Conservation (phyloP, 1,284 basidiomycete species). For the Neolentinus lepideus region DNA sequence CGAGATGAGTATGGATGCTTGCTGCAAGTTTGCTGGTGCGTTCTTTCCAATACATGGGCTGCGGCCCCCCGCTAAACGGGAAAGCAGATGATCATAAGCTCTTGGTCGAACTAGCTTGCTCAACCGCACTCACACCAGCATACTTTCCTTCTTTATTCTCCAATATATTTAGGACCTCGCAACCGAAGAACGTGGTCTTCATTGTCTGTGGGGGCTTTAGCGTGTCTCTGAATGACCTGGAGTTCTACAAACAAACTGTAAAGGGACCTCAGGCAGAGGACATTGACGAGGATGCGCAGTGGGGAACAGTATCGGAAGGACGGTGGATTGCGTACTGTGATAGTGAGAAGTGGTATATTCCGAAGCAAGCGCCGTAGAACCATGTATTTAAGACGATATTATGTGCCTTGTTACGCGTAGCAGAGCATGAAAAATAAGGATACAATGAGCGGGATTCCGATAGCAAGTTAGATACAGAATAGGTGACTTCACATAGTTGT, state of each 20-base stretch:
- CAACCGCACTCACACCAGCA: slow-evolving; percentile 56
- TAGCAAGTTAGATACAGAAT: no score
- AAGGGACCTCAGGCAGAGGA: slow-evolving; percentile 14
- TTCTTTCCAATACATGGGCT: neutral
- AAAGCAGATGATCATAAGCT: slow-evolving; percentile 71
- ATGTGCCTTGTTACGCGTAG: neutral
- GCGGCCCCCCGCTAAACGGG: neutral
- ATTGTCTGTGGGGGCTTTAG: slow-evolving; percentile 72
- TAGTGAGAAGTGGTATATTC: slow-evolving; percentile 16
- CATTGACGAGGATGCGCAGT: slow-evolving; percentile 8
- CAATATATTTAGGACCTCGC: slow-evolving; percentile 22
- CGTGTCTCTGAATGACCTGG: slow-evolving; percentile 44
- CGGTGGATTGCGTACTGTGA: slow-evolving; percentile 32
- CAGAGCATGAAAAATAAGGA: neutral
- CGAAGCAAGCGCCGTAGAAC: no score
- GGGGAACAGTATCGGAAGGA: slow-evolving; percentile 6
- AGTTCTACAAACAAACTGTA: slow-evolving; percentile 35
- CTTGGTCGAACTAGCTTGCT: slow-evolving; percentile 65
- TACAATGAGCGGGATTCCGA: no score
- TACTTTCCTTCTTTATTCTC: slow-evolving; percentile 52
- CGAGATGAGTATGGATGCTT: slow-evolving; percentile 56
- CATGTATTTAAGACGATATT: neutral
- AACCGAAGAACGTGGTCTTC: slow-evolving; percentile 43
- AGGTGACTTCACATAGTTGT: no score
- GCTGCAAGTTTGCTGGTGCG: slow-evolving; percentile 48